Conservation (phyloP, 208 protist genomes). For the Leishmania major region DNA sequence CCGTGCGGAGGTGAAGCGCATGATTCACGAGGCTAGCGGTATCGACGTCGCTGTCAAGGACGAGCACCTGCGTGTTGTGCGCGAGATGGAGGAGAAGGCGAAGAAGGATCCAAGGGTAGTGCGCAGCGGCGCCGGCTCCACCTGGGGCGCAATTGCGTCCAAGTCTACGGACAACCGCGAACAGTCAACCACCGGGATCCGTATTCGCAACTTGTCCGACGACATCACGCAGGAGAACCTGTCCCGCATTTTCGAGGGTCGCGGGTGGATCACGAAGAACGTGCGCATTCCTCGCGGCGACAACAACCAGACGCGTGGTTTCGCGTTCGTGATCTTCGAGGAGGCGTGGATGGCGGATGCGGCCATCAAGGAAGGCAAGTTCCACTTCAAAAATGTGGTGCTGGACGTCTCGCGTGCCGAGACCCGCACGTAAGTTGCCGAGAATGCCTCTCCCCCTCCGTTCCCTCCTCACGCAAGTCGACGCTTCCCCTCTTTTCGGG, state of each 20-base stretch:
- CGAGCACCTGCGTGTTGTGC: slow-evolving; percentile 46
- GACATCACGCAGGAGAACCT: slow-evolving; percentile 82
- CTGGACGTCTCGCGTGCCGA: slow-evolving; percentile 60
- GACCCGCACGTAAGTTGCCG: slow-evolving; percentile 20
- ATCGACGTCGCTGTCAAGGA: slow-evolving; percentile 65
- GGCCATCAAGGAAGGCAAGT: slow-evolving; percentile 33
- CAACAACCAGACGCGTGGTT: slow-evolving; percentile 74
- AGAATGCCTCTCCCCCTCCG: no score
- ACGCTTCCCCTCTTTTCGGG: neutral
- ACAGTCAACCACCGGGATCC: slow-evolving; percentile 58
- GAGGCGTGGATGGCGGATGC: slow-evolving; percentile 44
- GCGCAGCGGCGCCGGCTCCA: slow-evolving; percentile 33
- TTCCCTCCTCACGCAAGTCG: neutral
- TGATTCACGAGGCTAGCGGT: slow-evolving; percentile 67
- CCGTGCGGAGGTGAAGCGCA: slow-evolving; percentile 74
- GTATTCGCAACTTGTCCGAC: slow-evolving; percentile 84
- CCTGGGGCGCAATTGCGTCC: slow-evolving; percentile 44
- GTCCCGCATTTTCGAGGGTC: slow-evolving; percentile 69
- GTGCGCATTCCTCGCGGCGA: slow-evolving; percentile 57
- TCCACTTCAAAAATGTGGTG: slow-evolving; percentile 86
- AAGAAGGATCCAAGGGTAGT: slow-evolving; percentile 34
- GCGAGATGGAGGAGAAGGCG: slow-evolving; percentile 49
- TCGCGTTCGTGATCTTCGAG: slow-evolving; percentile 83
- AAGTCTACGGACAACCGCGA: slow-evolving; percentile 37
- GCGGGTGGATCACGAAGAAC: slow-evolving; percentile 48